Evolutionary conservation across 106 monocot genomes (phyloP).

Genomic region (Dendrobium chrysotoxum): DNA sequence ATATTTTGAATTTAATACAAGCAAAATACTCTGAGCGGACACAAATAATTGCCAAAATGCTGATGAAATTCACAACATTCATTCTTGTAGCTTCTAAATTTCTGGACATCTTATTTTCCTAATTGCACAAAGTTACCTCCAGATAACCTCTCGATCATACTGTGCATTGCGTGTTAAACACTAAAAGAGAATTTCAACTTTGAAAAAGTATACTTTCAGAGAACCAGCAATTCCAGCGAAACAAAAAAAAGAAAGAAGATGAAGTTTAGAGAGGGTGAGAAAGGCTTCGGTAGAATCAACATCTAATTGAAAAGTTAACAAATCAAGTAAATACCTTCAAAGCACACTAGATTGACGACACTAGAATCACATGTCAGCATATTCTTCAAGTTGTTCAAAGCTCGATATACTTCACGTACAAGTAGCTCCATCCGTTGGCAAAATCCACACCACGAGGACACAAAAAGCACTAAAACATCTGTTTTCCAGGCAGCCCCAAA

Average conservation of each 20-base stretch:
- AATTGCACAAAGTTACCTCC: background rate
- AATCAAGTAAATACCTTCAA: conserved; percentile 35
- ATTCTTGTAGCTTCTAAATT: background rate
- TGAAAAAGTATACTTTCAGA: background rate
- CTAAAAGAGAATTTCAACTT: background rate
- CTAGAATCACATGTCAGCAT: conserved; percentile 17
- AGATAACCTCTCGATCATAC: background rate
- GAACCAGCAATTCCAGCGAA: background rate
- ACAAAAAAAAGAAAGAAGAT: background rate
- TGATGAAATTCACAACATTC: background rate
- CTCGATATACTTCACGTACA: conserved; percentile 78
- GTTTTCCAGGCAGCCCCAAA: conserved; percentile 22
- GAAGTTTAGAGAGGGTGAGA: background rate
- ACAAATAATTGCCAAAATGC: conserved; percentile 1
- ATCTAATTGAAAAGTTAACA: background rate
- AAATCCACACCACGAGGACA: conserved; percentile 85
- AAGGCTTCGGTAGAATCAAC: background rate
- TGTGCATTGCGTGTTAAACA: background rate
- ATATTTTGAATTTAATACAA: background rate
- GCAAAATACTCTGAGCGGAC: background rate
- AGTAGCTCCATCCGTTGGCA: conserved; percentile 79
- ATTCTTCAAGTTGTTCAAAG: conserved; percentile 37
- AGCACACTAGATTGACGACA: conserved; percentile 11
- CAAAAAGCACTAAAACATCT: conserved; percentile 83
- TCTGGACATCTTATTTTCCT: background rate